phyloP scores from a whole-genome alignment of 164 flowering plant genomes.

The Magnolia officinalis region DNA sequence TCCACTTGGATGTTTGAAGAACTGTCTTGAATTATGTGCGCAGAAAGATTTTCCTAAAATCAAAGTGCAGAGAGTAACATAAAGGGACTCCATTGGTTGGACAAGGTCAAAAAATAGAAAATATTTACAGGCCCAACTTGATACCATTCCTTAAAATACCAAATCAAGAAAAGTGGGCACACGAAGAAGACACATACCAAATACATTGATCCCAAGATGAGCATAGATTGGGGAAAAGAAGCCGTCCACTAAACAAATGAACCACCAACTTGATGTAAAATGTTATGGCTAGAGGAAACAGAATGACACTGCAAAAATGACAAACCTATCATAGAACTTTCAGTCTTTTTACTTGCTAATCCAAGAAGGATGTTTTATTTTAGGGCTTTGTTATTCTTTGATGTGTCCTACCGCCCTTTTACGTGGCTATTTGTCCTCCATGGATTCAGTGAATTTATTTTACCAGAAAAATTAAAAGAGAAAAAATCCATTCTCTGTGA shows the following conservation, averaged over 20 bases:
- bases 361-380: too few species aligned
- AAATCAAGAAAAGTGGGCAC: background rate
- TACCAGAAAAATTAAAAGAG: too few species aligned
- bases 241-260: slow-evolving; percentile 75
- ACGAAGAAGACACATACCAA: slow-evolving; percentile 40
- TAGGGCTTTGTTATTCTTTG: too few species aligned
- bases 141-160: background rate
- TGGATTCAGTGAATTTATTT: too few species aligned
- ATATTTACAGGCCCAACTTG: background rate
- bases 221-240: slow-evolving; percentile 69
- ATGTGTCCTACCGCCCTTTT: too few species aligned
- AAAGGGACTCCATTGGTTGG: background rate
- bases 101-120: background rate
- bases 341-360: background rate
- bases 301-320: slow-evolving; percentile 63
- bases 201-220: slow-evolving; percentile 56
- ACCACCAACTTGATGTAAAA: slow-evolving; percentile 78
- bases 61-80: too few species aligned
- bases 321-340: background rate
- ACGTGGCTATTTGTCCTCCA: too few species aligned
- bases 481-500: too few species aligned
- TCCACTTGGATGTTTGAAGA: too few species aligned
- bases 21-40: too few species aligned
- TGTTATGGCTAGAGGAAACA: slow-evolving; percentile 71
- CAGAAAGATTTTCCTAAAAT: too few species aligned